Conservation (phyloP, 768 basidiomycete species). For the Amanita pallidorosea region DNA sequence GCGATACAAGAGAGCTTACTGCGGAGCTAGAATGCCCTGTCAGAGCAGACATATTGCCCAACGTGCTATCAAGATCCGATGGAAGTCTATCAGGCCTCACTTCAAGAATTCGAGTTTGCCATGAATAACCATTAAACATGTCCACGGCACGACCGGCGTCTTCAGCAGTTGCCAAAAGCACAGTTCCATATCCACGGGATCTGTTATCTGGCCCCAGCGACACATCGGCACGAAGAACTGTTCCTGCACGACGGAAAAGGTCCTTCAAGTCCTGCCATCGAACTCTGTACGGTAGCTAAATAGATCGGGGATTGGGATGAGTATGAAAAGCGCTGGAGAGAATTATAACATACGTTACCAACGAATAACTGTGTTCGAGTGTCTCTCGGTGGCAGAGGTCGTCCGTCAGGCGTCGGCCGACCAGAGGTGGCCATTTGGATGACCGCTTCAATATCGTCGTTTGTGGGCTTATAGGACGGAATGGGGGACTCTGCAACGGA, state of each 20-base stretch:
- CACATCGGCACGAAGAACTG: slow-evolving; percentile 71
- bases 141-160: slow-evolving; percentile 93
- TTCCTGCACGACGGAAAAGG: slow-evolving; percentile 91
- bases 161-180: slow-evolving; percentile 87
- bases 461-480: slow-evolving; percentile 31
- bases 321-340: slow-evolving; percentile 3
- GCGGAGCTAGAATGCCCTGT: not conserved
- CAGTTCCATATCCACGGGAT: slow-evolving; percentile 89
- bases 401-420: slow-evolving; percentile 37
- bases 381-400: slow-evolving; percentile 49
- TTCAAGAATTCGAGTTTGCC: slow-evolving; percentile 89
- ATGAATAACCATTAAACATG: slow-evolving; percentile 94
- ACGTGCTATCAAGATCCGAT: slow-evolving; percentile 42
- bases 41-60: slow-evolving; percentile 9
- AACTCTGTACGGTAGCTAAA: slow-evolving; percentile 87
- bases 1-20: slow-evolving; percentile 6
- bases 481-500: slow-evolving; percentile 7
- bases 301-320: slow-evolving; percentile 4
- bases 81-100: slow-evolving; percentile 82
- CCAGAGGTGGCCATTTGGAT: slow-evolving; percentile 85
- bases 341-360: slow-evolving; percentile 64
- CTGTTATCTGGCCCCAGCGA: slow-evolving; percentile 82
- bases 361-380: slow-evolving; percentile 94
- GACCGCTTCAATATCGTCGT: slow-evolving; percentile 86
- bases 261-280: slow-evolving; percentile 99